Conservation (phyloP, 2,329 filamentous ascomycete genomes). For the Periconia digitata region DNA sequence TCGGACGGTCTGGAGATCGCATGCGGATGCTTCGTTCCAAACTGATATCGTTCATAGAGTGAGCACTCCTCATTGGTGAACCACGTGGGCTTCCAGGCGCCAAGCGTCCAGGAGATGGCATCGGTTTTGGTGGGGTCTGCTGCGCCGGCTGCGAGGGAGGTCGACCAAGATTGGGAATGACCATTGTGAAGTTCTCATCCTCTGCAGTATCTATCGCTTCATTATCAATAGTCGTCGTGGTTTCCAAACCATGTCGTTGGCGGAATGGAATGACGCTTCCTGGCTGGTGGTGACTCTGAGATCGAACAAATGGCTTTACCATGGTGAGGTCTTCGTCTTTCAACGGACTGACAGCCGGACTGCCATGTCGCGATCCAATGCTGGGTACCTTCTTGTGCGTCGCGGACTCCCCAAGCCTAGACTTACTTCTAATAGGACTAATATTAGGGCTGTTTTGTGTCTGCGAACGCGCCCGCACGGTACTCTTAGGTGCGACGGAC, state of each 20-base stretch:
- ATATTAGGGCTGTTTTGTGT: conserved; percentile 38
- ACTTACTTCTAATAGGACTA: conserved; percentile 42
- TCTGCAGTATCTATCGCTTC: conserved; percentile 40
- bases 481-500: conserved; percentile 33
- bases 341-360: conserved; percentile 35
- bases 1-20: conserved; percentile 37
- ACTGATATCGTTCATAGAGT: conserved; percentile 27
- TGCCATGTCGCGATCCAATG: conserved; percentile 29
- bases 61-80: conserved; percentile 30
- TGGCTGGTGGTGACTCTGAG: conserved; percentile 33
- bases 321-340: conserved; percentile 52
- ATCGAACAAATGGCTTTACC: conserved; percentile 48
- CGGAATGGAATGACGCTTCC: conserved; percentile 31
- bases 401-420: conserved; percentile 31
- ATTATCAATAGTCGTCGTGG: conserved; percentile 44
- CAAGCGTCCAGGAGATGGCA: conserved; percentile 24
- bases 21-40: conserved; percentile 34
- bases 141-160: conserved; percentile 31
- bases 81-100: conserved; percentile 30
- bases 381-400: conserved; percentile 35
- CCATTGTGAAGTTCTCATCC: conserved; percentile 55
- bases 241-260: conserved; percentile 43
- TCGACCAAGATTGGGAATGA: conserved; percentile 46
- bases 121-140: conserved; percentile 36
- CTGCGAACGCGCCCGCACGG: conserved; percentile 32